Evolutionary conservation across 2,329 filamentous ascomycete species (phyloP).

Genomic region (Blastomyces gilchristii): DNA sequence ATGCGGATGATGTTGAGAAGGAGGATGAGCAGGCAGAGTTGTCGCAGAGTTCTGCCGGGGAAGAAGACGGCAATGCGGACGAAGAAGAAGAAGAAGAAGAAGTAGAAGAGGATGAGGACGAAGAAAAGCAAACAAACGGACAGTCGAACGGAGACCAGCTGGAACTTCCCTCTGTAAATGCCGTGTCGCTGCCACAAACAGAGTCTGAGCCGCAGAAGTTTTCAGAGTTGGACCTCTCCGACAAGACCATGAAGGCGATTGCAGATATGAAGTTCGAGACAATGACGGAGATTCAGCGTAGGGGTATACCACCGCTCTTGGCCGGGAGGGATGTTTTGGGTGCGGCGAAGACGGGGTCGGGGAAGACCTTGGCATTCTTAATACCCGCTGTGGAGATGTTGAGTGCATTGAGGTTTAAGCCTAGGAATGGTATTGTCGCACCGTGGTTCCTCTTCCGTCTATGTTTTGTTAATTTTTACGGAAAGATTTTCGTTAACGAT

Average conservation of each 20-base stretch:
- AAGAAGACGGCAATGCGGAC: constrained; percentile 23
- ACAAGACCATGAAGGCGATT: constrained; percentile 81
- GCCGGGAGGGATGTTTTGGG: constrained; percentile 88
- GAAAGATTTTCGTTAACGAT: not conserved
- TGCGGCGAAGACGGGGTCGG: constrained; percentile 89
- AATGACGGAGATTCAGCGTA: constrained; percentile 91
- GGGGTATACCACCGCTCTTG: constrained; percentile 76
- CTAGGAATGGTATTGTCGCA: constrained; percentile 56
- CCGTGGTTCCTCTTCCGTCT: not conserved
- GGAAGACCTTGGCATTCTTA: constrained; percentile 90
- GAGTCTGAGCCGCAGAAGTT: constrained; percentile 60
- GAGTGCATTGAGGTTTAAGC: constrained; percentile 82
- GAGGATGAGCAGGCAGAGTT: constrained; percentile 15
- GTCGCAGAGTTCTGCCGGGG: constrained; percentile 32
- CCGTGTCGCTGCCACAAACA: constrained; percentile 49
- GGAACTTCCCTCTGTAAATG: constrained; percentile 43
- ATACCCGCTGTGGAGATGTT: constrained; percentile 94
- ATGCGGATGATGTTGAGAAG: constrained; percentile 14
- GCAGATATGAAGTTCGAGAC: constrained; percentile 84
- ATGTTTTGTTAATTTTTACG: constrained; percentile 1
- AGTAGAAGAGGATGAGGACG: constrained; percentile 20
- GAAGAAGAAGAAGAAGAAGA: constrained; percentile 21
- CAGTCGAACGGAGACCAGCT: constrained; percentile 22
- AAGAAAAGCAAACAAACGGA: constrained; percentile 17
- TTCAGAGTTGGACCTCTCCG: constrained; percentile 70